Evolutionary conservation across 148 eudicot species (phyloP), one percentile per base, ranked within the genome.

Genomic region (Beta vulgaris): DNA sequence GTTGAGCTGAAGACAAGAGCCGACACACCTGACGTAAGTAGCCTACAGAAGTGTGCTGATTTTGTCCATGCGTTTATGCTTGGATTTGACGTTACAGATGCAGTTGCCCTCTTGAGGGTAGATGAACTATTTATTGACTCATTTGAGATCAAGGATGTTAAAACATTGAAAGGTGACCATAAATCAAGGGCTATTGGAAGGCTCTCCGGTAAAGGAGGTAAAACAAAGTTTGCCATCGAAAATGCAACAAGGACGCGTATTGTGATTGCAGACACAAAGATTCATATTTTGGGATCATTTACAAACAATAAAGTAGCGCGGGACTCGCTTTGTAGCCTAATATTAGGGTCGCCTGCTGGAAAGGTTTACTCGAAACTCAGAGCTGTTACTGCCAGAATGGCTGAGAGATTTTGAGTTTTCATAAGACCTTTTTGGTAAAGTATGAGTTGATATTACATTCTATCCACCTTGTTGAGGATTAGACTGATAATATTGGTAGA

Each of bases 301-400:
- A 75, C 91, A 0, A 87, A 85, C 73, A 90, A 86, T 72, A 92
- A 92, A 81, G 78, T 92, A 35, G 96, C 96, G 0, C 86, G 96
- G 26, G 88, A 85, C 65, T 90, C 96, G 1, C 87, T 93, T 36
- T 93, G 96, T 73, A 93, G 90, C 67, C 86, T 93, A 15, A 93
- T 93, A 32, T 32, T 93, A 82, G 98, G 98, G 4, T 93, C 98
- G 0, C 98, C 98, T 42, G 98, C 98, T 37, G 98, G 96, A 23
- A 93, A 93, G 77, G 98, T 93, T 29, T 93, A 93, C 62, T 93
- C 98, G 0, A 93, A 93, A 77, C 89, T 93, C 60, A 82, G 96
- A 79, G 85, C 93, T 12, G 98, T 93, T 51, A 66, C 87, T 81
- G 89, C 96, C 6, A 83, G 96, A 77, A 61, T 92, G 75, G 96